These are phyloP conservation scores for Fusarium temperatum DNA, from an alignment of 2,329 filamentous ascomycete species.

Conservation along the genomic window DNA sequence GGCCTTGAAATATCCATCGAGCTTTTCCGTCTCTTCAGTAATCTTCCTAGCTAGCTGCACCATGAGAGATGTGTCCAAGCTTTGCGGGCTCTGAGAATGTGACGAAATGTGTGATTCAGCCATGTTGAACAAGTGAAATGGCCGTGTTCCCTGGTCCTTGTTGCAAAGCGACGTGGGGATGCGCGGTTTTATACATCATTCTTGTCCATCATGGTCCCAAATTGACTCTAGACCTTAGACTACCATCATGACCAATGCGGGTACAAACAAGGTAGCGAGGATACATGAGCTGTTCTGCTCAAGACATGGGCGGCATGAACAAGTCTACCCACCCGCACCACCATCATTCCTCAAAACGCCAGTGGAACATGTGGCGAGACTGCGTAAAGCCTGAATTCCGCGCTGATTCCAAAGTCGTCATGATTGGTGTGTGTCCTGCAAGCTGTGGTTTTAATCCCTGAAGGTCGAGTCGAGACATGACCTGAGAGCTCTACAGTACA, in stretches of 20 bases:
- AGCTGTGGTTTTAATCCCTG: neutral
- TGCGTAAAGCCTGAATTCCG: neutral
- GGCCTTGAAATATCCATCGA: constrained; percentile 57
- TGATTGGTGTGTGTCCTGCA: constrained; percentile 11
- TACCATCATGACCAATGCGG: constrained; percentile 13
- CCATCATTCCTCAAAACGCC: neutral
- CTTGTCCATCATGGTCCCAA: neutral
- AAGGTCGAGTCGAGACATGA: neutral
- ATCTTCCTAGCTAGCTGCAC: constrained; percentile 59
- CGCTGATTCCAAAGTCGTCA: neutral
- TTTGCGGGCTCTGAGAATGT: constrained; percentile 44
- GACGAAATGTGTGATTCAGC: constrained; percentile 45
- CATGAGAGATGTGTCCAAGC: constrained; percentile 50
- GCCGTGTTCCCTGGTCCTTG: neutral
- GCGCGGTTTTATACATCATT: constrained; percentile 25
- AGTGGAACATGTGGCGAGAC: constrained; percentile 14
- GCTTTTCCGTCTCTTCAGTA: constrained; percentile 57
- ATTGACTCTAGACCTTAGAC: neutral
- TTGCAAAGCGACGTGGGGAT: constrained; percentile 3
- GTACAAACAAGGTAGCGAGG: neutral
- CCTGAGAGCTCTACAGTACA: neutral
- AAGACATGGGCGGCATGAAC: neutral
- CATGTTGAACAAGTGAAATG: constrained; percentile 15
- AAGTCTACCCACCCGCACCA: constrained; percentile 14
- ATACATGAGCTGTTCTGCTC: constrained; percentile 2